Conservation (phyloP, 139 green algal genomes). For the Tetraselmis striata region DNA sequence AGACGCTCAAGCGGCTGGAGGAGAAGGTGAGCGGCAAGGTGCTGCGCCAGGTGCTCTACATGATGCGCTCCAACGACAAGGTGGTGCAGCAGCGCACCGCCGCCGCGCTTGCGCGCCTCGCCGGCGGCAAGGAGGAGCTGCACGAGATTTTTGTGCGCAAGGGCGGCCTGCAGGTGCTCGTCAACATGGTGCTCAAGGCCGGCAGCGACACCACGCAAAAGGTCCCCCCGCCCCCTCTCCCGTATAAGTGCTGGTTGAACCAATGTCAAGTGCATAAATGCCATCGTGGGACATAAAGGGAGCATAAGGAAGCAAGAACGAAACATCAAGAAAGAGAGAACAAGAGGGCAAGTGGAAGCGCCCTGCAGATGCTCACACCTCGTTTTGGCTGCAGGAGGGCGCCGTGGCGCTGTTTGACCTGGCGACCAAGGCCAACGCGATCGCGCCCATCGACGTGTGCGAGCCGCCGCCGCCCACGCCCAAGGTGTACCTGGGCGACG, state of each 20-base stretch:
- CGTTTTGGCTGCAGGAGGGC: conserved; percentile 39
- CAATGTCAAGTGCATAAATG: too few relatives aligned
- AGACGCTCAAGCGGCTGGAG: conserved; percentile 91
- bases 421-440: conserved; percentile 62
- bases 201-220: not conserved
- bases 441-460: conserved; percentile 39
- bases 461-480: conserved; percentile 38
- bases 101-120: conserved; percentile 74
- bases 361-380: too few relatives aligned
- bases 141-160: conserved; percentile 68
- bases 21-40: conserved; percentile 63
- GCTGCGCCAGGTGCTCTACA: conserved; percentile 59
- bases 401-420: conserved; percentile 67
- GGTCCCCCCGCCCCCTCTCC: not conserved
- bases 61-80: conserved; percentile 56
- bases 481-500: conserved; percentile 56
- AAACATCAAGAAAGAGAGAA: too few relatives aligned
- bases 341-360: too few relatives aligned
- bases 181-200: conserved; percentile 62
- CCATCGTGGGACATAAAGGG: too few relatives aligned
- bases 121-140: conserved; percentile 47
- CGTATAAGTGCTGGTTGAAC: too few relatives aligned
- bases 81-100: conserved; percentile 57
- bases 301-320: too few relatives aligned
- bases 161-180: conserved; percentile 74